A percentile compares a stretch with the other conserved stretches of the same genome.
Conservation (phyloP, 108 stramenopile genomes). For the Nitzschia putrida region DNA sequence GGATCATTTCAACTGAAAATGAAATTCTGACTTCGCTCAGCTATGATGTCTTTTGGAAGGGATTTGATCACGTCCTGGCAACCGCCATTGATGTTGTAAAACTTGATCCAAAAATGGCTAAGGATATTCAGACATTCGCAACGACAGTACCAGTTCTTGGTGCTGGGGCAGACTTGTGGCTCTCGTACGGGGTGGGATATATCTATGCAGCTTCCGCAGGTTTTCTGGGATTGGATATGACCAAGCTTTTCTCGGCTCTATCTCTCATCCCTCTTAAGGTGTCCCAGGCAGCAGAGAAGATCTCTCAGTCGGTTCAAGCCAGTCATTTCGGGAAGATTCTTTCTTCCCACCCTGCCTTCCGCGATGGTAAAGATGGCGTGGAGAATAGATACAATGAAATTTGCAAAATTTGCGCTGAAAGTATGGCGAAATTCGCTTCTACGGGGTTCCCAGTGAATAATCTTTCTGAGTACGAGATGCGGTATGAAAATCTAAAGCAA, state of each 20-base stretch:
- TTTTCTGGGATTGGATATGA: constrained; percentile 60
- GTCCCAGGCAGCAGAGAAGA: constrained; percentile 62
- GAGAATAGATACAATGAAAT: constrained; percentile 18
- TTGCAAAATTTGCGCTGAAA: constrained; percentile 39
- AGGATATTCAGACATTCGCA: constrained; percentile 57
- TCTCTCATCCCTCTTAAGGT: constrained; percentile 72
- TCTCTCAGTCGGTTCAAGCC: constrained; percentile 47
- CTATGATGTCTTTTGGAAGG: constrained; percentile 80
- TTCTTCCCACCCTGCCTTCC: constrained; percentile 14
- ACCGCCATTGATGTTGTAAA: constrained; percentile 44
- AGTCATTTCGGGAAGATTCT: constrained; percentile 26
- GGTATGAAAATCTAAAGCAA: constrained; percentile 50
- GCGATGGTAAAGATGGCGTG: constrained; percentile 30
- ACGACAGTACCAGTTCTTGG: constrained; percentile 72
- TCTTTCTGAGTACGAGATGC: constrained; percentile 34
- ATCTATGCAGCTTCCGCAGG: constrained; percentile 76
- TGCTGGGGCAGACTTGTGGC: constrained; percentile 74
- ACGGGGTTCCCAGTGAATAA: constrained; percentile 14
- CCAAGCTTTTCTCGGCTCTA: constrained; percentile 58
- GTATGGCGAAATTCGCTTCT: constrained; percentile 15
- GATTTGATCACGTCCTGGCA: constrained; percentile 67
- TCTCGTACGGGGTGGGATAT: constrained; percentile 78
- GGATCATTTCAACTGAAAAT: constrained; percentile 66
- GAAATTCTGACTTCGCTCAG: constrained; percentile 58
- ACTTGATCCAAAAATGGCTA: constrained; percentile 56